These are phyloP conservation scores for Apiospora kogelbergensis DNA, from an alignment of 2,329 filamentous ascomycete genomes.

Conservation along the genomic window DNA sequence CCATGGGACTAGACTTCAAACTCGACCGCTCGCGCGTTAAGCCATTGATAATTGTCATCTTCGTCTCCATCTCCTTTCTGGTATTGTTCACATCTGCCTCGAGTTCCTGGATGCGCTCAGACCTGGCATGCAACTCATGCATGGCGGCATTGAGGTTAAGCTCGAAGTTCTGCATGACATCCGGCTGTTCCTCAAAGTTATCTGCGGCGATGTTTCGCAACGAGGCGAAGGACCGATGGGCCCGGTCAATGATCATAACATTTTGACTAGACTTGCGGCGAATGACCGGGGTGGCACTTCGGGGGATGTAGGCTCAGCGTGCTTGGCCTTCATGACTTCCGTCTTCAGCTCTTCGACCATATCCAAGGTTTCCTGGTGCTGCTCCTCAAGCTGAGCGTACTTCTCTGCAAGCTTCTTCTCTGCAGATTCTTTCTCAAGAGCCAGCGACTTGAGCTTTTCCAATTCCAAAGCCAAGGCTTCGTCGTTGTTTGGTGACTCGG, in stretches of 20 bases:
- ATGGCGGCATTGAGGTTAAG: constrained; percentile 87
- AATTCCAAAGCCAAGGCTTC: constrained; percentile 63
- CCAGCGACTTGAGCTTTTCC: constrained; percentile 66
- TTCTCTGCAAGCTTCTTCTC: constrained; percentile 72
- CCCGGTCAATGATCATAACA: constrained; percentile 82
- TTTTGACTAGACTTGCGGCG: constrained; percentile 92
- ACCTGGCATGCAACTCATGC: constrained; percentile 84
- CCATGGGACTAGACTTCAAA: constrained; percentile 78
- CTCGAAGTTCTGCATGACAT: constrained; percentile 90
- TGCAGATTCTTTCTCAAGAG: constrained; percentile 74
- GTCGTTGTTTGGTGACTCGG: constrained; percentile 34
- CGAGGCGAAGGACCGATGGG: constrained; percentile 86
- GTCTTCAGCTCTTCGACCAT: constrained; percentile 90
- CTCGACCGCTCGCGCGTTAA: constrained; percentile 91
- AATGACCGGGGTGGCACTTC: constrained; percentile 73
- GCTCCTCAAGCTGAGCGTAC: constrained; percentile 79
- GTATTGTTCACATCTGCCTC: constrained; percentile 80
- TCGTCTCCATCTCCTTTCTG: constrained; percentile 95
- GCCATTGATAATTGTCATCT: constrained; percentile 93
- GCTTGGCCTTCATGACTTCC: constrained; percentile 77
- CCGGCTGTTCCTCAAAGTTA: constrained; percentile 78
- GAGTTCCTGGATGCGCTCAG: constrained; percentile 86
- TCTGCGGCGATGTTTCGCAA: constrained; percentile 86
- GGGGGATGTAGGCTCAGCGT: constrained; percentile 59
- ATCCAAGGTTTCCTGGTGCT: constrained; percentile 79